Base-by-base conservation (phyloP, 352 stramenopile genomes). In the Pythium brachiatum region DNA sequence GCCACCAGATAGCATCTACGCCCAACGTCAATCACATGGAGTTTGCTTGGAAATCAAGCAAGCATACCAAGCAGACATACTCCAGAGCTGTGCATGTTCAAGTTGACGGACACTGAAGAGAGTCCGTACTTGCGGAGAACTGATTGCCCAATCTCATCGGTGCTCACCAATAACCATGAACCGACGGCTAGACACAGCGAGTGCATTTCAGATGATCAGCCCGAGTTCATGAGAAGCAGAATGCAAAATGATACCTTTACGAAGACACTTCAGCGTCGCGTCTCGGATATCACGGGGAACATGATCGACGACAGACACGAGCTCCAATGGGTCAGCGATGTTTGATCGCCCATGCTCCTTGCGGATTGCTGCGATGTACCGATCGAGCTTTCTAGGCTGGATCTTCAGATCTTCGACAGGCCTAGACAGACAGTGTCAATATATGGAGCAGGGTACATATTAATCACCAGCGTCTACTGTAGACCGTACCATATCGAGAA, bases 31-130 rank as follows among this genome's bases (percentile, higher is more conserved):
- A 6, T 20, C 16, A 44, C 8, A n/a, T n/a, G n/a, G n/a, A n/a
- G n/a, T 44, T 44, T 13, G 16, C 36, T 44, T 21, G n/a, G 23
- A 38, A 6, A 53, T 32, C 25, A 31, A 38, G 7, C 41, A 48
- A 15, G 7, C 3, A 13, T 48, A 25, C 16, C 2, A 21, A 25
- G 23, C 39, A 39, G 3, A 32, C 58, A 12, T 66, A 73, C 66
- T 21, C 66, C 66, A 12, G 27, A 55, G 29, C 60, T 73, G 27
- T 73, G 66, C 50, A 73, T 62, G 60, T 68, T 73, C 18, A 73
- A 53, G 23, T 32, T 60, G 5, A 50, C 27, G 2, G 66, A 60
- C 18, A 68, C 56, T 7, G 36, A 68, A 9, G 66, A 29, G 27
- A 73, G 47, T 0, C 60, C 66, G 29, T 61, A 68, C 25, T 47